A percentile compares a stretch with the other conserved stretches of the same genome.
Conservation (phyloP, 805 yeast species). For the Lachancea sp. region DNA sequence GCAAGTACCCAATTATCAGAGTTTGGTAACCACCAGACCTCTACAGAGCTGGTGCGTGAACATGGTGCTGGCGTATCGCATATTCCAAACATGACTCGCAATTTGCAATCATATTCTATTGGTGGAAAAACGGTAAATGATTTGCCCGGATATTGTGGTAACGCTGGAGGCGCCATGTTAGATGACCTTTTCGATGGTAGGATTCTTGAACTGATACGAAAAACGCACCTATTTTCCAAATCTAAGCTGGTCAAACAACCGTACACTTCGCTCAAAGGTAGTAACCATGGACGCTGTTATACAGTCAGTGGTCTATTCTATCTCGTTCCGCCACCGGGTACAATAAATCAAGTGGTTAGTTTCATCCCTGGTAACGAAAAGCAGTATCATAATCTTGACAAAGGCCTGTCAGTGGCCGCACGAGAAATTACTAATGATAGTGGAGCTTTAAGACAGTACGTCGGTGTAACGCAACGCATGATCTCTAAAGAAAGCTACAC, state of each 20-base stretch:
- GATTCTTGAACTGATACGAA: slow-evolving; percentile 28
- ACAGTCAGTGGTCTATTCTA: slow-evolving; percentile 60
- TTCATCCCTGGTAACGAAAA: slow-evolving; percentile 39
- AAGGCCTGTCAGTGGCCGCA: slow-evolving; percentile 30
- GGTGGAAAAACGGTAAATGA: slow-evolving; percentile 31
- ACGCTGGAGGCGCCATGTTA: slow-evolving; percentile 14
- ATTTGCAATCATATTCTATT: slow-evolving; percentile 37
- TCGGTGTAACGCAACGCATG: slow-evolving; percentile 18
- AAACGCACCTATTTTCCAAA: slow-evolving; percentile 30
- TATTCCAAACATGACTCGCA: slow-evolving; percentile 70
- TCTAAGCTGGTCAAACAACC: slow-evolving; percentile 27
- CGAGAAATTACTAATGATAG: slow-evolving; percentile 18
- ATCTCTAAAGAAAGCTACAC: slow-evolving; percentile 26
- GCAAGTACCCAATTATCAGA: not conserved
- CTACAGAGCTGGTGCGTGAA: slow-evolving; percentile 7
- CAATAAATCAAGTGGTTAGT: slow-evolving; percentile 44
- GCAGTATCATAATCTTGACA: slow-evolving; percentile 29
- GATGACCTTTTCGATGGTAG: slow-evolving; percentile 27
- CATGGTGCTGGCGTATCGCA: slow-evolving; percentile 35
- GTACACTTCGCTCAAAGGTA: slow-evolving; percentile 36
- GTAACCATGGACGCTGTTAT: slow-evolving; percentile 36
- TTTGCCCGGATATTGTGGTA: slow-evolving; percentile 36
- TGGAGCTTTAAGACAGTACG: slow-evolving; percentile 31
- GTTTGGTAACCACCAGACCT: not conserved
- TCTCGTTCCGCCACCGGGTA: slow-evolving; percentile 45